Conservation (phyloP, 2,329 filamentous ascomycete species). For the Graphiopsis chlorocephala region DNA sequence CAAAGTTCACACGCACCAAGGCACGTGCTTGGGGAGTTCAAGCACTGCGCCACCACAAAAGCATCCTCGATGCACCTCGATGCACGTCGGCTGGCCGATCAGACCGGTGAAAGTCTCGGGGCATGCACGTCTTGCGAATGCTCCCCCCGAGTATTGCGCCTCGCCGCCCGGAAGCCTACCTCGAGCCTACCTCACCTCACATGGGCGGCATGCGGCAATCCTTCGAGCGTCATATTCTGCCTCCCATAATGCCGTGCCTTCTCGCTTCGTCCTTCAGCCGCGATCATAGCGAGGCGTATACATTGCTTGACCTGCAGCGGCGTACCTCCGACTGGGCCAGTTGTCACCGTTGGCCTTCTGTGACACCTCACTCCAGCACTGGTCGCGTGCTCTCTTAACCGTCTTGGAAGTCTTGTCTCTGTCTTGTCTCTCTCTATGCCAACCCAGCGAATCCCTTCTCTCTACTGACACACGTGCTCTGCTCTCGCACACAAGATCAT, state of each 20-base stretch:
- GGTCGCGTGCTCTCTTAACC: constrained; percentile 1
- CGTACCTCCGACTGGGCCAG: background rate
- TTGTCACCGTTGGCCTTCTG: background rate
- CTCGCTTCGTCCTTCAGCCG: constrained; percentile 1
- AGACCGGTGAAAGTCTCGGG: background rate
- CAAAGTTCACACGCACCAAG: background rate
- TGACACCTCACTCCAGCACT: background rate
- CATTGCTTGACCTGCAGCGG: background rate
- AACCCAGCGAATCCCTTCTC: background rate
- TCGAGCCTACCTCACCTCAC: background rate
- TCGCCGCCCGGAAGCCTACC: background rate
- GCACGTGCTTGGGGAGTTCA: background rate
- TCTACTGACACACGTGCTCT: background rate
- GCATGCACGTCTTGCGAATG: background rate
- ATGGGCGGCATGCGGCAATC: background rate
- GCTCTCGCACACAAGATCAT: background rate
- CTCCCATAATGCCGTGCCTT: background rate
- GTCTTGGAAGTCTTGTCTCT: background rate
- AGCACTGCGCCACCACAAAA: background rate
- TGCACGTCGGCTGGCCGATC: background rate
- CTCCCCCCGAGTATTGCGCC: background rate
- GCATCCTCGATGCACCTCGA: background rate
- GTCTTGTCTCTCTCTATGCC: background rate
- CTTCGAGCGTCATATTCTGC: background rate
- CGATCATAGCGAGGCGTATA: background rate